These are phyloP conservation scores for Erodium chrysanthum DNA, from an alignment of 441 rosid genomes.

Conservation along the genomic window DNA sequence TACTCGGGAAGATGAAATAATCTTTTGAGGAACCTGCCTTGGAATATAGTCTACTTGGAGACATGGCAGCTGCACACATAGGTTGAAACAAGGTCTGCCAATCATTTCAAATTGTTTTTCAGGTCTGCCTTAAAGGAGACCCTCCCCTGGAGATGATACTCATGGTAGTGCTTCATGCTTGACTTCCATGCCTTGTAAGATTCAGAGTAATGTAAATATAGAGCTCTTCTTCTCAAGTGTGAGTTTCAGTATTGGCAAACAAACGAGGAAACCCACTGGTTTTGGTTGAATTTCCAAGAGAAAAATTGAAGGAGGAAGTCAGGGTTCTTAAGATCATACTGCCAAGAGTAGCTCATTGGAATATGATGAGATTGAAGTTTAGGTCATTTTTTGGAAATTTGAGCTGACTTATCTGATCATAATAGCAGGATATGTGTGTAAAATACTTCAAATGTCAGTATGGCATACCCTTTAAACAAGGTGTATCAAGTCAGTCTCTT, in stretches of 20 bases:
- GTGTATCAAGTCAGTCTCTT: neutral
- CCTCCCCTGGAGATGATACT: neutral
- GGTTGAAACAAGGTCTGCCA: neutral
- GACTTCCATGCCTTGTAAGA: neutral
- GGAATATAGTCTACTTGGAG: neutral
- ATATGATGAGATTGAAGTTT: neutral
- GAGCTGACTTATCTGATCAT: neutral
- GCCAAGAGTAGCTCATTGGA: neutral
- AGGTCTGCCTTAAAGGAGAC: neutral
- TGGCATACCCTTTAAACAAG: neutral
- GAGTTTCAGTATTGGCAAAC: neutral
- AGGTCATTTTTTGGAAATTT: neutral
- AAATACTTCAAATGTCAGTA: neutral
- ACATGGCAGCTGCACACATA: neutral
- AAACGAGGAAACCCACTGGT: neutral
- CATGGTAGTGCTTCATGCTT: neutral
- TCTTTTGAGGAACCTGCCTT: neutral
- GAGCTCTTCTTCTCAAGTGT: neutral
- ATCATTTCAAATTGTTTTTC: too few species aligned
- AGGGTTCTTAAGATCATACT: neutral
- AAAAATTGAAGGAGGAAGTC: neutral
- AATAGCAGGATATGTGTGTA: neutral
- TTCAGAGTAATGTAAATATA: neutral
- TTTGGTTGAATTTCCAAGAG: neutral
- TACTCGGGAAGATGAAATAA: neutral